Evolutionary conservation across 768 basidiomycete species (phyloP).

Genomic region (Tremella yokohamensis): DNA sequence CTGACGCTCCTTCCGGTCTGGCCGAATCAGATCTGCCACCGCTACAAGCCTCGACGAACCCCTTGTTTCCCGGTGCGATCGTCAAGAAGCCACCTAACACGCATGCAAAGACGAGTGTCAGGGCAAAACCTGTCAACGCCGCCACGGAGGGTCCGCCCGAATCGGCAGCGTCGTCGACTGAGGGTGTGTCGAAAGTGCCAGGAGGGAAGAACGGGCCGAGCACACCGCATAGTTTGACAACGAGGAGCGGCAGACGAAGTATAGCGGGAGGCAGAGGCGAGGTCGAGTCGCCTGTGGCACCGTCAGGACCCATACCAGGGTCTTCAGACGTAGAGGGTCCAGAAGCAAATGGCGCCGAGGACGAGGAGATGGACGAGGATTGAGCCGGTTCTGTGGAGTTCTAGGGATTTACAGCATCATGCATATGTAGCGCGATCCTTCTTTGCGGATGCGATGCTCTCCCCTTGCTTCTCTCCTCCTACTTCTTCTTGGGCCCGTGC

Average conservation of each 20-base stretch:
- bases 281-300: background rate
- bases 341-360: background rate
- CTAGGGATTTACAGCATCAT: no score
- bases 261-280: slow-evolving; percentile 2
- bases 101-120: slow-evolving; percentile 29
- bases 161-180: background rate
- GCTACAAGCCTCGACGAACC: slow-evolving; percentile 37
- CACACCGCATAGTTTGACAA: slow-evolving; percentile 18
- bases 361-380: slow-evolving; percentile 24
- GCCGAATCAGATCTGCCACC: slow-evolving; percentile 26
- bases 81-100: slow-evolving; percentile 41
- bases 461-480: slow-evolving; percentile 1
- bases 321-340: slow-evolving; percentile 4
- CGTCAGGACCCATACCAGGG: background rate
- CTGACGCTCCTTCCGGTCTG: background rate
- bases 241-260: slow-evolving; percentile 13
- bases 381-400: background rate
- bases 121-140: background rate
- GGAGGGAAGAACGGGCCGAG: slow-evolving; percentile 6
- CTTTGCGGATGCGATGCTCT: no score
- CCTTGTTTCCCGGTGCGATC: slow-evolving; percentile 41
- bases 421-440: no score
- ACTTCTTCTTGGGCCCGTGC: slow-evolving; percentile 48
- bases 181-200: slow-evolving; percentile 4
- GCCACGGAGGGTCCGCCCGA: background rate